phyloP scores from a whole-genome alignment of 169 alveolate genomes.

The Theileria annulata region DNA sequence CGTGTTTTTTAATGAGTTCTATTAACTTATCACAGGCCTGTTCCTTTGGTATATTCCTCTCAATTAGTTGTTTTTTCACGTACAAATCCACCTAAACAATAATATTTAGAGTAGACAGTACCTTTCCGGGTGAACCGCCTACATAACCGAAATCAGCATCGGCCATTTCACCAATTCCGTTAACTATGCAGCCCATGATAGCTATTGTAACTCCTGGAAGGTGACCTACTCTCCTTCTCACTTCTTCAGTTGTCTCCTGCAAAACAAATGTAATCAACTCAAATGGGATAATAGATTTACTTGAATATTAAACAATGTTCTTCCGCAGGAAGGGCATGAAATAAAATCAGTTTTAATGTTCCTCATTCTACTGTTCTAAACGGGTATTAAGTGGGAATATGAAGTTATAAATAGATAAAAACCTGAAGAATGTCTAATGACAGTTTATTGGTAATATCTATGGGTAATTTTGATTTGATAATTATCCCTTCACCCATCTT shows the following conservation, averaged over 20 bases:
- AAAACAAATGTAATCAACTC: not conserved
- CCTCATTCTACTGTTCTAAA: constrained; percentile 83
- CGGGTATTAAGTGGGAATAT: not conserved
- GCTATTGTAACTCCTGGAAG: constrained; percentile 87
- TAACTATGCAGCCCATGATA: constrained; percentile 89
- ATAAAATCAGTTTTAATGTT: constrained; percentile 84
- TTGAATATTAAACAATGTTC: constrained; percentile 83
- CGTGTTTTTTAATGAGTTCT: constrained; percentile 73
- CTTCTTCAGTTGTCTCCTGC: constrained; percentile 78
- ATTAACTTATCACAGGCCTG: constrained; percentile 79
- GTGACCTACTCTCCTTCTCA: constrained; percentile 82
- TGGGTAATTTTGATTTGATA: constrained; percentile 28
- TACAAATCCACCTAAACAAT: constrained; percentile 80
- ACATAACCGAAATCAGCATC: constrained; percentile 91
- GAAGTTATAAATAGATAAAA: not conserved
- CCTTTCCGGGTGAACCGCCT: constrained; percentile 82
- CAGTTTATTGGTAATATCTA: constrained; percentile 42
- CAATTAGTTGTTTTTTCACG: constrained; percentile 78
- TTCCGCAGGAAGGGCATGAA: constrained; percentile 88
- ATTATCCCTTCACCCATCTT: constrained; percentile 63
- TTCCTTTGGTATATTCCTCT: constrained; percentile 79
- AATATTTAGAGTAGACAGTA: not conserved
- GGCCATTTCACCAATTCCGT: constrained; percentile 91
- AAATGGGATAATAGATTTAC: not conserved
- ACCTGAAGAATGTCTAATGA: constrained; percentile 58